Base-by-base conservation (phyloP, 805 yeast genomes). In the Hanseniaspora occidentalis region DNA sequence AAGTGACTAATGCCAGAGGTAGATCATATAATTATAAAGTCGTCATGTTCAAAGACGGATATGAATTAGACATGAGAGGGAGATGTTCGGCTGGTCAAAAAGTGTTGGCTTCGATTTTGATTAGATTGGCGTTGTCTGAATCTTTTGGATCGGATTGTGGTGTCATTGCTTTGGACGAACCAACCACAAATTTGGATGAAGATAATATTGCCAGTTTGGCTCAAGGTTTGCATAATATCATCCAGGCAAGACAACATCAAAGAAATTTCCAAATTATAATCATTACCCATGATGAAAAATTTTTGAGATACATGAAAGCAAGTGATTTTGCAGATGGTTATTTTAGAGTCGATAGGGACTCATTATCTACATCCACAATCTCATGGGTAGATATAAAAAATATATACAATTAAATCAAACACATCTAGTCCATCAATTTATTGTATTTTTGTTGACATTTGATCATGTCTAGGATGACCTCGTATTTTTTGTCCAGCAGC, bases 31-130 rank as follows among this genome's bases (percentile, higher is more conserved):
- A 89, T 55, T 89, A 89, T 54, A 67, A 96, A 29, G 96, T 92
- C 16, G 95, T 88, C 18, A 92, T 92, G 98, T 77, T 78, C 44
- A 92, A 92, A 56, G 84, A 82, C 52, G 89, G 83, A 44, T 82
- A 79, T 1, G 97, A 92, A 57, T 64, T 92, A 37, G 99, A 92
- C 55, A 92, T 92, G 99, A 72, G 99, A 46, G 99, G 98, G 0
- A 65, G 98, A 43, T 92, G 99, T 57, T 84, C 96, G 1, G 97
- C 98, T 0, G 99, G 99, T 0, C 99, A 92, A 59, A 84, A 86
- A 52, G 96, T 92, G 4, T 61, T 92, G 36, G 96, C 97, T 0
- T 80, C 94, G 31, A 88, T 92, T 37, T 77, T 92, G 24, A 89
- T 92, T 42, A 69, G 99, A 41, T 62, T 92, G 42, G 96, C 96